phyloP scores from a whole-genome alignment of 106 monocot genomes.

The Apostasia ramifera region DNA sequence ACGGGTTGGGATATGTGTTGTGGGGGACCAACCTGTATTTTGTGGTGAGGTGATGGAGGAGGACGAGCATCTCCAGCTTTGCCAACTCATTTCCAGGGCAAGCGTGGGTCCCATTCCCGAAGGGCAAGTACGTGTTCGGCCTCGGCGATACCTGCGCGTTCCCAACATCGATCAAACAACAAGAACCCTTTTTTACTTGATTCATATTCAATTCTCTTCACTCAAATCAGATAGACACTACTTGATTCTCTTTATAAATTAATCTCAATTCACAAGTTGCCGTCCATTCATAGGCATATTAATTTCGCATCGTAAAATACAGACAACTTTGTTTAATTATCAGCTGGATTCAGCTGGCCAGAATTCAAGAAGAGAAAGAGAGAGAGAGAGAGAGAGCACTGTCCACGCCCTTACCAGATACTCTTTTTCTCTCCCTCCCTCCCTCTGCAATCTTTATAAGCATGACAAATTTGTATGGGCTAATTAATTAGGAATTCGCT shows the following conservation, averaged over 20 bases:
- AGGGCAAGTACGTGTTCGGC: conserved; percentile 90
- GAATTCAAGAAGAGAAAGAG: too few relatives aligned
- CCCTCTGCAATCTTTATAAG: too few relatives aligned
- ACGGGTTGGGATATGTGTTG: neutral
- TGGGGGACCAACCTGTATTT: conserved; percentile 49
- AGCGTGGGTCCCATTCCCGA: conserved; percentile 81
- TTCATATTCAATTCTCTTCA: neutral
- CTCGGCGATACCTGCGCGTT: conserved; percentile 54
- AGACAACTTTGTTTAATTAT: too few relatives aligned
- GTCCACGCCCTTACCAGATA: too few relatives aligned
- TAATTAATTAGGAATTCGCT: neutral
- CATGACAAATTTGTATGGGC: neutral
- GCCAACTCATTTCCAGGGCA: conserved; percentile 98
- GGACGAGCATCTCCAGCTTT: conserved; percentile 89
- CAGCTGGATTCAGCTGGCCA: too few relatives aligned
- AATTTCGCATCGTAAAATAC: too few relatives aligned
- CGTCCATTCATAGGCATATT: too few relatives aligned
- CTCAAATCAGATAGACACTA: neutral
- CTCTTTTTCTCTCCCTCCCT: too few relatives aligned
- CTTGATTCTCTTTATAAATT: too few relatives aligned
- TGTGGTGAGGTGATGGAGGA: conserved; percentile 92
- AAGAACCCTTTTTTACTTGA: neutral
- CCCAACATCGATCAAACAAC: neutral
- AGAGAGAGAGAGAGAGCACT: too few relatives aligned
- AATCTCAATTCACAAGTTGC: too few relatives aligned